Evolutionary conservation across 495 filamentous ascomycete species (phyloP), one percentile per base, ranked within the genome.

Genomic region (Aspergillus taichungensis): DNA sequence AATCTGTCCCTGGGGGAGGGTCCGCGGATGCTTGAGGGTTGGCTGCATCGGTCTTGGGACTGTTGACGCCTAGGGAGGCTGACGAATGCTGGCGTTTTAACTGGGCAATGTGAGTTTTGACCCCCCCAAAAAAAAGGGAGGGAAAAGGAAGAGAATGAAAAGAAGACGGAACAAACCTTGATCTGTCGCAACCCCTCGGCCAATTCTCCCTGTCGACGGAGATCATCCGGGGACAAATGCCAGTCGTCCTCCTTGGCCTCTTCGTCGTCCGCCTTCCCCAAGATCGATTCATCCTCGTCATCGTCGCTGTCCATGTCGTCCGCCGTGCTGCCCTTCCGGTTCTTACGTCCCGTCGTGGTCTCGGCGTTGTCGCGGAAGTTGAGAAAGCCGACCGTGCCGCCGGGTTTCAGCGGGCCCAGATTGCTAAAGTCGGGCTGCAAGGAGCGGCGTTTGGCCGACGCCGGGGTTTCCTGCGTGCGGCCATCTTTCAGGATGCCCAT

Each of bases 81-180:
- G 80, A 80, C 0, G 92, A 96, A 66, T 95, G 92, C 51, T 89
- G 85, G 46, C 94, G 86, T 77, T 98, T 98, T 31, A 97, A 78
- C 91, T 97, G 59, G 50, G 52, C 13, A 18, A 40, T 24, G 32
- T 60, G 43, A 62, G 36, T 49, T 30, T 32, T 5, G 32, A n/a
- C n/a, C n/a, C n/a, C n/a, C 11, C 6, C 7, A 18, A 42, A 30
- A 13, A 10, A 3, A 37, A 44, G 30, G 18, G 4, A 24, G 1
- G 18, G 18, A 34, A 8, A 32, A 13, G 6, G 5, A 18, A 42
- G 29, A 13, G 8, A 1, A 37, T 42, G 32, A 14, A 36, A 28
- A 10, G 6, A 27, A 8, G 10, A 35, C 18, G 31, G 28, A 14
- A 68, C 85, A 58, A 77, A 94, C 91, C 69, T 87, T 88, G 54